phyloP scores from a whole-genome alignment of 306 rosid genomes.

The Cucurbita ficifolia region DNA sequence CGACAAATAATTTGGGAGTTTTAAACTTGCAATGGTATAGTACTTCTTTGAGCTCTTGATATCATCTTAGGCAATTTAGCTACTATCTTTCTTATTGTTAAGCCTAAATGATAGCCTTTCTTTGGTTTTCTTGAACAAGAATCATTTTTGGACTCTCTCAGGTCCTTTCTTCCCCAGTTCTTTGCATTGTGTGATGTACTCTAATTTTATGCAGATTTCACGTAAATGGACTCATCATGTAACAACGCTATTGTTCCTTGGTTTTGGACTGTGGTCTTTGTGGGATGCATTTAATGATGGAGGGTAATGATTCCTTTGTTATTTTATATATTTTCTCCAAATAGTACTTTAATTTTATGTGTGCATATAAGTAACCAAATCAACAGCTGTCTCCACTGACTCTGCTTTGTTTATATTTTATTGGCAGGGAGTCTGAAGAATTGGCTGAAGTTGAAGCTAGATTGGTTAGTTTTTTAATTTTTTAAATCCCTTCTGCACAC shows the following conservation, averaged over 20 bases:
- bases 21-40: background rate
- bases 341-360: background rate
- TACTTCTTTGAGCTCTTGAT: background rate
- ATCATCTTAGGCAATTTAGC: background rate
- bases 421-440: conserved; percentile 62
- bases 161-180: background rate
- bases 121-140: background rate
- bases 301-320: conserved; percentile 35
- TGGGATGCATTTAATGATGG: conserved; percentile 62
- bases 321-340: background rate
- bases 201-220: conserved; percentile 45
- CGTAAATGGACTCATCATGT: conserved; percentile 75
- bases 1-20: background rate
- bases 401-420: conserved; percentile 14
- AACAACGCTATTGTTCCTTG: conserved; percentile 73
- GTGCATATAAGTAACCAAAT: background rate
- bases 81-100: background rate
- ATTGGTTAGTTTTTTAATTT: conserved; percentile 35
- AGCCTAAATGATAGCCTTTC: background rate
- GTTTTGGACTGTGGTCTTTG: conserved; percentile 79
- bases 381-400: background rate
- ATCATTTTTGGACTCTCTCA: background rate
- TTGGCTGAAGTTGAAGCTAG: conserved; percentile 91
- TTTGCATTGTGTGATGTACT: background rate
- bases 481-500: background rate